phyloP scores from a whole-genome alignment of 2,329 filamentous ascomycete species.

The Aspergillus calidoustus region DNA sequence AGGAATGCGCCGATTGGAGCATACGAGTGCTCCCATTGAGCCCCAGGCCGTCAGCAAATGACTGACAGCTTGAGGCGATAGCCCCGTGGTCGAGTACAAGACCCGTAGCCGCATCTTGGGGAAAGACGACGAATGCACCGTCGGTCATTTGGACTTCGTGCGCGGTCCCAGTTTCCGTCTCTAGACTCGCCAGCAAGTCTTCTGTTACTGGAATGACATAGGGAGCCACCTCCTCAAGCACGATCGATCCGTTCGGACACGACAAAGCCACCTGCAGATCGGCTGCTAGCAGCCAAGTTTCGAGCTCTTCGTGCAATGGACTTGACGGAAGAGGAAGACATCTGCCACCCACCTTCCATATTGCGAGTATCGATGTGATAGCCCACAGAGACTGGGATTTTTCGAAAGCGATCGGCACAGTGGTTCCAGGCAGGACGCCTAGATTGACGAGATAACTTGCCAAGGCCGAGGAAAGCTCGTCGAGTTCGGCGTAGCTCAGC shows the following conservation, averaged over 20 bases:
- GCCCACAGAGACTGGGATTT: conserved; percentile 34
- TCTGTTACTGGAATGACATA: neutral
- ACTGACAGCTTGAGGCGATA: conserved; percentile 33
- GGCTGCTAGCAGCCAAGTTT: conserved; percentile 44
- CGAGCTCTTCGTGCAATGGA: conserved; percentile 36
- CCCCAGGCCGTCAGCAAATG: conserved; percentile 29
- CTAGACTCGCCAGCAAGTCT: neutral
- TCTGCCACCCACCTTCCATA: conserved; percentile 37
- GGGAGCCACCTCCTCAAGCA: neutral
- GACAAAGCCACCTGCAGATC: conserved; percentile 46
- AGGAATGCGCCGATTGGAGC: conserved; percentile 50
- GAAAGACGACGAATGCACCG: conserved; percentile 41
- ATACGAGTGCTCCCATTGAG: conserved; percentile 30
- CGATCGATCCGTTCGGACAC: conserved; percentile 29
- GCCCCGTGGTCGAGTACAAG: conserved; percentile 42
- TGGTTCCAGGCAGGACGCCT: conserved; percentile 31
- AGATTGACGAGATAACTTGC: conserved; percentile 36
- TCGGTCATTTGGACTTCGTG: conserved; percentile 21
- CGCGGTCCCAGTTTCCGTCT: conserved; percentile 6
- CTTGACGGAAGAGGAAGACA: conserved; percentile 43
- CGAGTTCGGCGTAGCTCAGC: conserved; percentile 40
- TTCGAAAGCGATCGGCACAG: conserved; percentile 34
- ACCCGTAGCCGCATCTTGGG: conserved; percentile 37
- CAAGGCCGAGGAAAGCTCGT: conserved; percentile 38
- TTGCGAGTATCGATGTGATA: conserved; percentile 32